Percentiles rank a stretch among this genome's conserved stretches.
Evolutionary conservation across 2,329 filamentous ascomycete genomes (phyloP).

Genomic region (Colletotrichum truncatum): DNA sequence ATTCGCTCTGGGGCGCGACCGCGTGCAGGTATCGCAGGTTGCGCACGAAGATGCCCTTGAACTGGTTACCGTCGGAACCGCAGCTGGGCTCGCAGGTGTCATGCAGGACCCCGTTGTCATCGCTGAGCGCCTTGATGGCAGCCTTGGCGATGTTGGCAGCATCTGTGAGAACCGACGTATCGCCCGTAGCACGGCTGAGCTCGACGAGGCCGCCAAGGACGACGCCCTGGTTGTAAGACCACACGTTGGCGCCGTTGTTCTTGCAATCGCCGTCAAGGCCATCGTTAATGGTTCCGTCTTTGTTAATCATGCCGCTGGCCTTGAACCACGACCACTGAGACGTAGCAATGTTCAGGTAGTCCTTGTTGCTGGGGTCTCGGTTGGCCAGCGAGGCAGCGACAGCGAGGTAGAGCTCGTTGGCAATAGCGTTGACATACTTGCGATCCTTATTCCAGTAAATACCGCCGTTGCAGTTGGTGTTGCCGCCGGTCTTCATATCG

Average conservation of each 20-base stretch:
- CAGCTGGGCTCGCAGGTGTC: conserved; percentile 58
- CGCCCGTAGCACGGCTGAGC: conserved; percentile 53
- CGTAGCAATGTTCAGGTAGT: conserved; percentile 59
- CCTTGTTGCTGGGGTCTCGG: conserved; percentile 48
- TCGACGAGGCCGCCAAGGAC: conserved; percentile 65
- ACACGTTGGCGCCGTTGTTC: conserved; percentile 61
- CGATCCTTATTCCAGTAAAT: conserved; percentile 66
- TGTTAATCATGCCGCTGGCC: conserved; percentile 60
- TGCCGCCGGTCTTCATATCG: conserved; percentile 61
- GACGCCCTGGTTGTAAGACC: conserved; percentile 68
- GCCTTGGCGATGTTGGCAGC: conserved; percentile 62
- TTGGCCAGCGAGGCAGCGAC: conserved; percentile 63
- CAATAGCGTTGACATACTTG: conserved; percentile 62
- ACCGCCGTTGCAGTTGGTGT: conserved; percentile 60
- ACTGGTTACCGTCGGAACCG: conserved; percentile 65
- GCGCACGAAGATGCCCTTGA: conserved; percentile 77
- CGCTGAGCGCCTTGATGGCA: conserved; percentile 55
- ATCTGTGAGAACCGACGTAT: conserved; percentile 49
- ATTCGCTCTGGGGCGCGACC: conserved; percentile 57
- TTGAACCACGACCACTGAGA: conserved; percentile 64
- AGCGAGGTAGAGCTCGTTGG: conserved; percentile 66
- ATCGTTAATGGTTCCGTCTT: conserved; percentile 61
- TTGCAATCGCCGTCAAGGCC: conserved; percentile 57
- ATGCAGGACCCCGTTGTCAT: conserved; percentile 56
- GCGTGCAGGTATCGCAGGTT: conserved; percentile 69